Evolutionary conservation across 441 rosid species (phyloP).

Genomic region (Kokia cookei): DNA sequence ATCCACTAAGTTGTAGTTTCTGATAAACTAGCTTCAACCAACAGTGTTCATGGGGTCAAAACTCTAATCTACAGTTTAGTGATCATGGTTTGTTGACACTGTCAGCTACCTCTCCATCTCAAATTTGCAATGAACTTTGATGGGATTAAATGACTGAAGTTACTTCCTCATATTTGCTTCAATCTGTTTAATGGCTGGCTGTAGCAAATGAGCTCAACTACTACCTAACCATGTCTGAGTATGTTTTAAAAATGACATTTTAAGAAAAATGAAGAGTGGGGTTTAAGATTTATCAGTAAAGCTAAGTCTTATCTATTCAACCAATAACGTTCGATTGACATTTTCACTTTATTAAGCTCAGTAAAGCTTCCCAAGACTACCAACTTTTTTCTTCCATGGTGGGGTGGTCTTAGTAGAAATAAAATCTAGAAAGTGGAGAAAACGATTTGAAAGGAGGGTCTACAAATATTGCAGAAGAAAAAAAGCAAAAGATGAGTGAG

Average conservation of each 20-base stretch:
- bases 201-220: background rate
- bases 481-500: background rate
- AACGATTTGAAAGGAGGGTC: background rate
- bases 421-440: background rate
- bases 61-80: background rate
- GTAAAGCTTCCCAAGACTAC: background rate
- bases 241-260: background rate
- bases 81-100: background rate
- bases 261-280: background rate
- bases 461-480: background rate
- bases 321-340: background rate
- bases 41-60: background rate
- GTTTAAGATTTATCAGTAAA: background rate
- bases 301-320: too few relatives aligned
- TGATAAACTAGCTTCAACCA: background rate
- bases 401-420: background rate
- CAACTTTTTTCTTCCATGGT: background rate
- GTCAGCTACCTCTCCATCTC: conserved; percentile 3
- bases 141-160: background rate
- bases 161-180: background rate
- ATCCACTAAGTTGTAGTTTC: background rate
- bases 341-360: background rate
- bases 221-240: background rate
- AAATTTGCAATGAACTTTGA: background rate
- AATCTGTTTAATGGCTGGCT: background rate